These are phyloP conservation scores for Bacidia rubella DNA, from an alignment of 495 filamentous ascomycete genomes.

Conservation along the genomic window DNA sequence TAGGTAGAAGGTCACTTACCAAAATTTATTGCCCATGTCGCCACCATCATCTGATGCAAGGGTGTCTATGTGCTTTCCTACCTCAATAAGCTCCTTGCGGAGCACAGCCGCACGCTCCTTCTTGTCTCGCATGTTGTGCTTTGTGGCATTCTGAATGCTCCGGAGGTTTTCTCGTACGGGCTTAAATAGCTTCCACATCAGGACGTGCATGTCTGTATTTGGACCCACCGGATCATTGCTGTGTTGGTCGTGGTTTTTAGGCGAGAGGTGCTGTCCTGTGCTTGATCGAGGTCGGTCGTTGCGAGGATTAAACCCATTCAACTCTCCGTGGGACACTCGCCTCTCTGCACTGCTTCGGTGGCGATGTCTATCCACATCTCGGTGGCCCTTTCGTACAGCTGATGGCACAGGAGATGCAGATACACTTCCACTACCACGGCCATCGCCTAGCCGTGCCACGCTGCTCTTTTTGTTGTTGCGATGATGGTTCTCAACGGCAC, in stretches of 20 bases:
- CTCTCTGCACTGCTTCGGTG: slow-evolving; percentile 35
- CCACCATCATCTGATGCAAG: slow-evolving; percentile 24
- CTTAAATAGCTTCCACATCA: slow-evolving; percentile 44
- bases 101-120: slow-evolving; percentile 42
- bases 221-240: slow-evolving; percentile 11
- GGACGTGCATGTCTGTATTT: slow-evolving; percentile 27
- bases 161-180: slow-evolving; percentile 47
- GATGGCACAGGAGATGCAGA: slow-evolving; percentile 44
- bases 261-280: slow-evolving; percentile 28
- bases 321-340: slow-evolving; percentile 20
- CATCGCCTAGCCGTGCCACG: slow-evolving; percentile 21
- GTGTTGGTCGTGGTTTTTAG: slow-evolving; percentile 19
- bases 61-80: slow-evolving; percentile 35
- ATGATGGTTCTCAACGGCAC: slow-evolving; percentile 77
- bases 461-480: slow-evolving; percentile 62
- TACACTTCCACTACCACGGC: slow-evolving; percentile 26
- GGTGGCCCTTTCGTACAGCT: slow-evolving; percentile 31
- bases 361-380: slow-evolving; percentile 37
- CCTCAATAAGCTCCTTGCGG: slow-evolving; percentile 32
- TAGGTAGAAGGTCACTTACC: slow-evolving; percentile 25
- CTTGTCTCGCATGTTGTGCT: slow-evolving; percentile 47
- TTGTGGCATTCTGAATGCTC: slow-evolving; percentile 45
- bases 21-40: slow-evolving; percentile 32
- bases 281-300: slow-evolving; percentile 31
- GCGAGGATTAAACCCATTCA: slow-evolving; percentile 30